Conservation (phyloP, 2,329 filamentous ascomycete species). For the Pseudogymnoascus sp. region DNA sequence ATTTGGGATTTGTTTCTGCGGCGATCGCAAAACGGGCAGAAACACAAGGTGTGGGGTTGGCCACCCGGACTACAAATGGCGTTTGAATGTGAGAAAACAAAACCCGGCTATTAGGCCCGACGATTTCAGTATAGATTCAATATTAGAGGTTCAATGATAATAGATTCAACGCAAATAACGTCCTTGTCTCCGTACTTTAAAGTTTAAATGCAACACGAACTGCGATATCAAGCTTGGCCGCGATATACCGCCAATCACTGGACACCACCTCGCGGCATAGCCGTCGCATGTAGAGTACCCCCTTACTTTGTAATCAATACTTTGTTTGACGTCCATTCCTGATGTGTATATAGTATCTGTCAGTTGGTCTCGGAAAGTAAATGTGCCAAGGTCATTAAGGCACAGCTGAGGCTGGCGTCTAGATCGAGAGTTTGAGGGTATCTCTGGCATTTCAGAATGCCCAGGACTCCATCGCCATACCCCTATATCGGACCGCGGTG, state of each 20-base stretch:
- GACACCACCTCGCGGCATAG: neutral
- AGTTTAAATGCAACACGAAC: neutral
- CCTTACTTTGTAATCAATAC: neutral
- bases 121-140: neutral
- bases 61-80: neutral
- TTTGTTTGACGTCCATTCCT: neutral
- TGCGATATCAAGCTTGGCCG: neutral
- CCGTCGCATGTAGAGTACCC: neutral
- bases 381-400: neutral
- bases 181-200: neutral
- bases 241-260: neutral
- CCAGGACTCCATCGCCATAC: neutral
- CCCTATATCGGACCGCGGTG: neutral
- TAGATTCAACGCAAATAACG: neutral
- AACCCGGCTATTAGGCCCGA: neutral
- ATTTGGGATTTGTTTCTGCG: constrained; percentile 79
- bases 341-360: neutral
- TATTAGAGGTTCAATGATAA: neutral
- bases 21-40: constrained; percentile 28
- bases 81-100: neutral
- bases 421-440: neutral
- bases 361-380: neutral
- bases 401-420: neutral
- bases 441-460: neutral
- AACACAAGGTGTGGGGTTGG: neutral